Base-by-base conservation (phyloP, 2,329 filamentous ascomycete species). In the Neophaeococcomyces mojaviensis region DNA sequence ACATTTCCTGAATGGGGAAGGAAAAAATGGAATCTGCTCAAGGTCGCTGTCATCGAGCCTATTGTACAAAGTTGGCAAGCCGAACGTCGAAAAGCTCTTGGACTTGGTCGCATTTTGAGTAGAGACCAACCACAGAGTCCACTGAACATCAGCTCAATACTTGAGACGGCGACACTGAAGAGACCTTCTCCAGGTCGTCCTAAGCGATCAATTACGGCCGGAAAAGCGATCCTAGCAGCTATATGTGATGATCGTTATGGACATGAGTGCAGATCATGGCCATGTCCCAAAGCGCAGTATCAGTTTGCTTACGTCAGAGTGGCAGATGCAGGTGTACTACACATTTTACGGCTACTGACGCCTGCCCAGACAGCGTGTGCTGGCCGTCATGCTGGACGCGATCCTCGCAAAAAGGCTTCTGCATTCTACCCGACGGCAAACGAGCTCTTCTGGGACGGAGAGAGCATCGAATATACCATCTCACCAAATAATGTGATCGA, bases 371-470 rank as follows among this genome's bases (percentile, higher is more conserved):
- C 87, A 0, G 76, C 82, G 0, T 85, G 88, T 35, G 76, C 73
- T 0, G 65, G 74, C 4, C 80, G 82, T 64, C n/a, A 28, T 28
- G 15, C 39, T 15, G 4, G 22, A 3, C 13, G 15, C 8, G 22
- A 30, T 28, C 28, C 10, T 7, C 28, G 13, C 12, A 13, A 7
- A 10, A 73, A 72, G 2, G 32, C 33, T 30, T 16, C 18, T 2
- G 30, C 40, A 4, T 46, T 46, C 8, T 94, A 90, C 54, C 82
- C 82, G 0, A 81, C 78, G 62, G 51, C 65, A 0, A 85, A 88
- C 42, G 86, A 94, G 61, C 63, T 92, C 0, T 92, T 92, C 50
- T 64, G 90, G 0, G 86, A 81, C 0, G 78, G 88, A 41, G 79
- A 88, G 48, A 90, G 87, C 64, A 84, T 81, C 1, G 92, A 86